Evolutionary conservation across 2,329 filamentous ascomycete species (phyloP).

Genomic region (Tympanopsis confertula): DNA sequence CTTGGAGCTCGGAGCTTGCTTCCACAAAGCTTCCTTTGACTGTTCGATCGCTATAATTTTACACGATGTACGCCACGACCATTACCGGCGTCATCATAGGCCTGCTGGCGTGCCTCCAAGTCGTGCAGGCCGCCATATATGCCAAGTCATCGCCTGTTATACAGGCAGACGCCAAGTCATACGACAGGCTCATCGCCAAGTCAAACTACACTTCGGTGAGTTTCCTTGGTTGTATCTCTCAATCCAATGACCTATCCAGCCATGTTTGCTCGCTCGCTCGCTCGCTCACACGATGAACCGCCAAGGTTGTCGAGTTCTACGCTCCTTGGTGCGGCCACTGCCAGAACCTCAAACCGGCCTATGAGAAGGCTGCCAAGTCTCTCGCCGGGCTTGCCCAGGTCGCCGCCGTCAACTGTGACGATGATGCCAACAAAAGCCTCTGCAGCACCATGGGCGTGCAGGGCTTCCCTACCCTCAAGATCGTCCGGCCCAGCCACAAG

Average conservation of each 20-base stretch:
- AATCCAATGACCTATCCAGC: neutral
- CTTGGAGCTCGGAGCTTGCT: no score
- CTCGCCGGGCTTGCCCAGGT: conserved; percentile 90
- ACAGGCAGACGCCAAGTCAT: conserved; percentile 68
- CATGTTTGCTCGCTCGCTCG: neutral
- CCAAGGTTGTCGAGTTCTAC: conserved; percentile 70
- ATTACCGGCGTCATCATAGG: conserved; percentile 45
- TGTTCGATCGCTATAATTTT: no score
- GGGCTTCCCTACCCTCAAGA: conserved; percentile 94
- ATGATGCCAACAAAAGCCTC: conserved; percentile 79
- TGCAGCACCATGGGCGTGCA: conserved; percentile 78
- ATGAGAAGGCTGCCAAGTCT: conserved; percentile 83
- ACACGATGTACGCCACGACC: conserved; percentile 40
- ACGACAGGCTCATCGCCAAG: conserved; percentile 70
- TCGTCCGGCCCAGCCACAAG: conserved; percentile 66
- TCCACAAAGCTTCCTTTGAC: no score
- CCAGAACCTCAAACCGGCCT: conserved; percentile 87
- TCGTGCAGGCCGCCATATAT: conserved; percentile 65
- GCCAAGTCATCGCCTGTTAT: conserved; percentile 77
- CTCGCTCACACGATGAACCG: conserved; percentile 2
- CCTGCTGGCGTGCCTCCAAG: conserved; percentile 53
- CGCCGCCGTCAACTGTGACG: conserved; percentile 88
- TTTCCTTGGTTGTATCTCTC: conserved; percentile 2
- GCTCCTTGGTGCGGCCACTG: conserved; percentile 98
- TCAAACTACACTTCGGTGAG: conserved; percentile 86